phyloP scores from a whole-genome alignment of 371 early-diverging fungal species.

The Mortierella sp. region DNA sequence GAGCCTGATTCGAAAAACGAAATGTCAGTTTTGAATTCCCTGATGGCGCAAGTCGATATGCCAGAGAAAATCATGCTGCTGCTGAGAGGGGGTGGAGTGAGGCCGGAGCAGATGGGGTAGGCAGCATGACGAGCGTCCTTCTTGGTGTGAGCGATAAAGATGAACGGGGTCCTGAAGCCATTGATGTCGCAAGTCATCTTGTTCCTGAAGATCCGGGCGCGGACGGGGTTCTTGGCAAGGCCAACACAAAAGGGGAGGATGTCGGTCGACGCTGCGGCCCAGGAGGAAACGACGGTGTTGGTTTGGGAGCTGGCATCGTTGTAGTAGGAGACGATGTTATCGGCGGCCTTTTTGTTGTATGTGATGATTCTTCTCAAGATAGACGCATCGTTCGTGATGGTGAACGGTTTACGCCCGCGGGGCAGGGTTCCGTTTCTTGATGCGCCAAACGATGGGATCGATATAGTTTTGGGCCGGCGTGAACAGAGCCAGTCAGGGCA shows the following conservation, averaged over 20 bases:
- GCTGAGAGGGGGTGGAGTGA: background rate
- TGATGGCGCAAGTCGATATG: background rate
- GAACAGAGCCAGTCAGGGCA: no score
- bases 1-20: background rate
- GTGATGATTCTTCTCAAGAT: no score
- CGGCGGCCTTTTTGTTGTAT: no score
- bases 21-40: background rate
- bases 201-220: background rate
- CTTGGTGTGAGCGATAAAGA: background rate
- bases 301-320: no score
- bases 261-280: background rate
- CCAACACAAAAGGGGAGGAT: background rate
- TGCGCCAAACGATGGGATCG: no score
- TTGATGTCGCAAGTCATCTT: background rate
- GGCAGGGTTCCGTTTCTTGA: no score
- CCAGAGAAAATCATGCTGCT: background rate
- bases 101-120: background rate
- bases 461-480: no score
- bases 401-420: no score
- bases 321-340: no score
- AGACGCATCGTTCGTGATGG: no score
- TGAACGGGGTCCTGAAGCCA: background rate
- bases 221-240: background rate
- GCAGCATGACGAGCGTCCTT: background rate
- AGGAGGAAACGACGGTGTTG: no score